Evolutionary conservation across 371 early-diverging fungal genomes (phyloP), one percentile per base, ranked within the genome.

Genomic region (Apophysomyces elegans): DNA sequence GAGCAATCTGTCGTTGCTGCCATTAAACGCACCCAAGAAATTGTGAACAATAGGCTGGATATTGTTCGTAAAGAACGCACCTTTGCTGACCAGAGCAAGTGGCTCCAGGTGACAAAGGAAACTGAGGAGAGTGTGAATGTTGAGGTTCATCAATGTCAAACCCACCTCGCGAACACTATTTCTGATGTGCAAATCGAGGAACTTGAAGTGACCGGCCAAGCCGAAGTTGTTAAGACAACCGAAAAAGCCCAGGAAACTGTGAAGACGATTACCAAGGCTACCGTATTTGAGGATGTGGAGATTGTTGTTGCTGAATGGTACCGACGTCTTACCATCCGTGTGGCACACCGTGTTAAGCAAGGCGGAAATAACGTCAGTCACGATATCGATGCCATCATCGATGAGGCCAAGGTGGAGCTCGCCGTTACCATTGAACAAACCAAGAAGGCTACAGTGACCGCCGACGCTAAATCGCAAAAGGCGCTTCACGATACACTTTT

Each of bases 321-420:
- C 47, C 39, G 41, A 0, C 21, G 69, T n/a, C 69, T 75, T 14
- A 67, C 63, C 26, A 9, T 13, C 8, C 16, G 67, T 12, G 58
- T 78, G 18, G 61, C 65, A 14, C 64, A 75, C 13, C 78, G 78
- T 47, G 61, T 64, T 12, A 67, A 75, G 58, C 71, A 75, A 64
- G 78, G 78, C 12, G 78, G 78, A 38, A 68, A 71, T 0, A 65
- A 78, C 36, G 63, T 64, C 6, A 54, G 68, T 37, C 58, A 56
- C 7, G 78, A 78, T 62, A 41, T 78, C 32, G 68, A 69, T 5
- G 66, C 37, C 7, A 69, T 78, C 41, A 47, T 78, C 37, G 63
- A 73, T 59, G 65, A 71, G 12, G 64, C 63, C 26, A 58, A 14
- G 1, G 12, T 38, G 12, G 63, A 70, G 21, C 59, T 70, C n/a